phyloP scores from a whole-genome alignment of 176 grass and related monocot genomes.

The Bolboschoenus planiculmis region DNA sequence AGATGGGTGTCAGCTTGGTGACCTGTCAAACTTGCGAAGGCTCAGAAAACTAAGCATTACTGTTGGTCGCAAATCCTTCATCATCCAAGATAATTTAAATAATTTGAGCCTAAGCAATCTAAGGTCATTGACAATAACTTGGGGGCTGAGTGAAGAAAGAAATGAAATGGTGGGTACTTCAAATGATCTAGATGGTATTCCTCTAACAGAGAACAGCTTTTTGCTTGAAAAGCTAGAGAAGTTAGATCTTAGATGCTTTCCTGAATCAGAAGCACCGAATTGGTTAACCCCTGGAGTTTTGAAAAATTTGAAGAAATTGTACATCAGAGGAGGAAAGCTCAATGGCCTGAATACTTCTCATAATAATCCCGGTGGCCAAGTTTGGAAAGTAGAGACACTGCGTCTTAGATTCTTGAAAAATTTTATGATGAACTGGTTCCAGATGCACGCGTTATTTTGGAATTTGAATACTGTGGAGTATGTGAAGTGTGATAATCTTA shows the following conservation, averaged over 20 bases:
- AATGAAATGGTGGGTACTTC: too few species aligned
- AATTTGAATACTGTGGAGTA: too few species aligned
- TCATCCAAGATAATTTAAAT: slow-evolving; percentile 25
- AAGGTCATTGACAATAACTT: slow-evolving; percentile 43
- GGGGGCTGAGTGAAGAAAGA: slow-evolving; percentile 27
- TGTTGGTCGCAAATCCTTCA: slow-evolving; percentile 32
- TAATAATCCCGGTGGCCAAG: not conserved
- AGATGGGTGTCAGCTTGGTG: slow-evolving; percentile 27
- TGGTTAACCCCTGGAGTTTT: slow-evolving; percentile 42
- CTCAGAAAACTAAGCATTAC: slow-evolving; percentile 60
- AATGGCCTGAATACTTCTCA: slow-evolving; percentile 4
- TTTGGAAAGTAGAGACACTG: slow-evolving; percentile 19
- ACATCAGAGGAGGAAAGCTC: slow-evolving; percentile 43
- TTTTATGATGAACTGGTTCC: not conserved
- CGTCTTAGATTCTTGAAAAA: slow-evolving; percentile 47
- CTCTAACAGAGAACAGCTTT: not conserved
- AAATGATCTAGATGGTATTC: too few species aligned
- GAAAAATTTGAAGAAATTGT: not conserved
- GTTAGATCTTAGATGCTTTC: slow-evolving; percentile 55
- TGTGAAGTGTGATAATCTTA: too few species aligned
- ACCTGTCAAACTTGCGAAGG: slow-evolving; percentile 33
- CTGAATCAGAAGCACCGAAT: slow-evolving; percentile 11
- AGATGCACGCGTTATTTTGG: too few species aligned
- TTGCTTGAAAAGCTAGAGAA: slow-evolving; percentile 28
- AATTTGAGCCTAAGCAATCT: slow-evolving; percentile 30